Percentiles rank a stretch among this genome's conserved stretches.
Evolutionary conservation across 352 stramenopile species (phyloP).

Genomic region (Elongisporangium prolatum): DNA sequence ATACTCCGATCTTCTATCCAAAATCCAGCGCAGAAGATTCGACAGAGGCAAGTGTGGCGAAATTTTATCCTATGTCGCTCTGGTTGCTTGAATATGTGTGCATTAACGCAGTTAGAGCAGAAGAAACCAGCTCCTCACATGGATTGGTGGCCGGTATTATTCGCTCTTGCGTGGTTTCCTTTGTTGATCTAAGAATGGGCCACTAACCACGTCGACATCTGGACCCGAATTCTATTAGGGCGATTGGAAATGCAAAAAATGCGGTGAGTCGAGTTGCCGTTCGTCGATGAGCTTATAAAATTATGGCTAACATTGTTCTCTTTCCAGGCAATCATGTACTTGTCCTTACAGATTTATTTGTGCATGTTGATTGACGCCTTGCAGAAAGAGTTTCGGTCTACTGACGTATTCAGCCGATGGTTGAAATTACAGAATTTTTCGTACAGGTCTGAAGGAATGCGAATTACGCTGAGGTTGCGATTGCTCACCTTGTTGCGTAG

Average conservation of each 20-base stretch:
- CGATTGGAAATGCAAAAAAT: conserved; percentile 77
- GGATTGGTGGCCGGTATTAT: conserved; percentile 70
- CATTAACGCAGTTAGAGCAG: not conserved
- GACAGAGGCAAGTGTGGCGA: not conserved
- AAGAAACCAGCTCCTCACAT: conserved; percentile 62
- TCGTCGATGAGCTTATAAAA: not conserved
- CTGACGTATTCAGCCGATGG: conserved; percentile 2
- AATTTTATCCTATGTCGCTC: conserved; percentile 1
- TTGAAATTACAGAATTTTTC: conserved; percentile 55
- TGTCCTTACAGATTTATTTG: not conserved
- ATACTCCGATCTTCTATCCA: conserved; percentile 38
- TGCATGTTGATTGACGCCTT: not conserved
- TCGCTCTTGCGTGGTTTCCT: not conserved
- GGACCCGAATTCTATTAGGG: conserved; percentile 20
- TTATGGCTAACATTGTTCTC: not conserved
- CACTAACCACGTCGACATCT: not conserved
- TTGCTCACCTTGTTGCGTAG: not conserved
- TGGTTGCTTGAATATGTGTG: conserved; percentile 4
- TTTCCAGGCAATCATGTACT: conserved; percentile 52
- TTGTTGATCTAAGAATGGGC: not conserved
- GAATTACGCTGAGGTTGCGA: not conserved
- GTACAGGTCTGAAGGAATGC: conserved; percentile 40
- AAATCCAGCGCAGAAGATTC: not conserved
- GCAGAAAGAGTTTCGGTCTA: not conserved
- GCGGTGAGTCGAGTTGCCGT: conserved; percentile 25